A percentile compares a stretch with the other conserved stretches of the same genome.
Conservation (phyloP, 495 filamentous ascomycete species). For the Parathielavia hyrcaniae region DNA sequence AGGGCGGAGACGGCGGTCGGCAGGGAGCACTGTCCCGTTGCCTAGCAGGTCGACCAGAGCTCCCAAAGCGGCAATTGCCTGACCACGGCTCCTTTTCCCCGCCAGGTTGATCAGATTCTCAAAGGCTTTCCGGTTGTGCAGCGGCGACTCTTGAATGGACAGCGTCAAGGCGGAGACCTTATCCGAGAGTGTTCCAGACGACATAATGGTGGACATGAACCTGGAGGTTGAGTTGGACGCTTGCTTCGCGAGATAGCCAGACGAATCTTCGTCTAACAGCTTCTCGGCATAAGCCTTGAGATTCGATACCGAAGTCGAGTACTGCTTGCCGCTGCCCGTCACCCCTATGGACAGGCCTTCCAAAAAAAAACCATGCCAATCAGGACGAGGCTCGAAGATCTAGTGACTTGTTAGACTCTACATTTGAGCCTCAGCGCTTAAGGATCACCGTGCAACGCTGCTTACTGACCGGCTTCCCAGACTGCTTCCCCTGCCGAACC, state of each 20-base stretch:
- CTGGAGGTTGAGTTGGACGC: slow-evolving; percentile 73
- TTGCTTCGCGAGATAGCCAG: slow-evolving; percentile 48
- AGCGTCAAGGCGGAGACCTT: slow-evolving; percentile 93
- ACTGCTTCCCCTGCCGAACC: slow-evolving; percentile 21
- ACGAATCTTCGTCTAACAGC: slow-evolving; percentile 67
- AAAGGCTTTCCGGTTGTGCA: slow-evolving; percentile 84
- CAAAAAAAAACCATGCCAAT: slow-evolving; percentile 72
- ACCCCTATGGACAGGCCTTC: slow-evolving; percentile 47
- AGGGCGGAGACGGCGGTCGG: slow-evolving; percentile 67
- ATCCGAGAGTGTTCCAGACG: slow-evolving; percentile 89
- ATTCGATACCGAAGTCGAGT: slow-evolving; percentile 57
- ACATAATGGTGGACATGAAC: slow-evolving; percentile 95
- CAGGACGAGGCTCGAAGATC: slow-evolving; percentile 70
- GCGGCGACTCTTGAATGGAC: slow-evolving; percentile 87
- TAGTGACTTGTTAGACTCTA: slow-evolving; percentile 32
- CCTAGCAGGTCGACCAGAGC: slow-evolving; percentile 92
- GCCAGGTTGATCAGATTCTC: slow-evolving; percentile 75
- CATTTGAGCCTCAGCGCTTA: neutral
- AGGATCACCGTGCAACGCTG: neutral
- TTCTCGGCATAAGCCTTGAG: slow-evolving; percentile 68
- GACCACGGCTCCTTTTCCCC: slow-evolving; percentile 83
- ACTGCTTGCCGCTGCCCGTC: slow-evolving; percentile 45
- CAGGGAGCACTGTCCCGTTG: slow-evolving; percentile 76
- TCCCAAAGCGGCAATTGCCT: slow-evolving; percentile 83
- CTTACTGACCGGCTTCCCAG: slow-evolving; percentile 41